Evolutionary conservation across 305 asterid genomes (phyloP), one percentile per base, ranked within the genome.

Genomic region (Salvia sclarea): DNA sequence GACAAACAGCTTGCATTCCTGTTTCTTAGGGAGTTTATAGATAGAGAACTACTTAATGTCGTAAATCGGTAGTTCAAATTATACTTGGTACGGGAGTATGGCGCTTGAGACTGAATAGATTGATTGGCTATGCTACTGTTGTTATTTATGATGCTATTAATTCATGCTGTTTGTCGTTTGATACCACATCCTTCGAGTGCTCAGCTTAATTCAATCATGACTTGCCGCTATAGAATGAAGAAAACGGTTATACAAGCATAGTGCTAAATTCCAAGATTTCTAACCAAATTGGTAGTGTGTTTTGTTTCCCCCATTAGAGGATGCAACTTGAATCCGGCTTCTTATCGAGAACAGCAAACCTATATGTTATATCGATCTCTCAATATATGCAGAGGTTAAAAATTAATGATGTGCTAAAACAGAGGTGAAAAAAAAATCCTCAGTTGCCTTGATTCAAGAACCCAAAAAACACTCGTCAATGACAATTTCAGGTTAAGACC

Each of bases 11-110:
- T 35, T 48, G 45, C 18, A 13, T 31, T 45, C 5, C 5, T 75
- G 61, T 64, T 47, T 64, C 48, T 69, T 57, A 18, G 43, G 68
- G 37, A 24, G 8, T 70, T 45, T 43, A 11, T 17, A 12, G 20
- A 18, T 35, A 5, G 55, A 45, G 9, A 47, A 24, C 5, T 47
- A 48, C 16, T 49, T 58, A 31, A 35, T 21, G 22, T 30, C 54
- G 65, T 52, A 18, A 20, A 41, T 25, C 21, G 17, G 35, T 47
- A 65, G 16, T 13, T 38, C 20, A 1, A 8, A 53, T 2, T 53
- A 30, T 25, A 25, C 49, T 14, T 45, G 54, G 2, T 40, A 8
- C 30, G 17, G 11, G 13, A 55, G 45, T 22, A 22, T 17, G 48
- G 41, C 7, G 40, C 44, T 8, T 20, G 60, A n/a, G 48, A 50